Evolutionary conservation across 208 protist species (phyloP).

Genomic region (Leishmania aethiopica): DNA sequence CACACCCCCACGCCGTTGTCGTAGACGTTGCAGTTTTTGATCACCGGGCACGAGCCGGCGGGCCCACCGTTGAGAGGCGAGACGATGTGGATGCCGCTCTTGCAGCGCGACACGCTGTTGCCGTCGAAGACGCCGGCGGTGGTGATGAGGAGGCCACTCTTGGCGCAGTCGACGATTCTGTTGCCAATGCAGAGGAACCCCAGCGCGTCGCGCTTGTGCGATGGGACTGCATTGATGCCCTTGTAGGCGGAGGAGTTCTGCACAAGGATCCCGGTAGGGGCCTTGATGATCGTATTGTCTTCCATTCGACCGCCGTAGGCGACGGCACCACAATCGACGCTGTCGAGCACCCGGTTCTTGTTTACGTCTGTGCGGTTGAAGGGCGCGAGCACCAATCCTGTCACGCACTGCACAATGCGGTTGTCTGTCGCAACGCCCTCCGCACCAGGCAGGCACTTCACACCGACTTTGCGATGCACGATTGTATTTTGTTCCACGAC

Average conservation of each 20-base stretch:
- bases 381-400: slow-evolving; percentile 50
- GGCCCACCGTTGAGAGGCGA: slow-evolving; percentile 14
- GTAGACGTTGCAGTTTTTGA: slow-evolving; percentile 64
- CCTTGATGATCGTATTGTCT: slow-evolving; percentile 64
- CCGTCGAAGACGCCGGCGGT: slow-evolving; percentile 54
- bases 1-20: slow-evolving; percentile 63
- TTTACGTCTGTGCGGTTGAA: slow-evolving; percentile 54
- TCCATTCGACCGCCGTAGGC: slow-evolving; percentile 67
- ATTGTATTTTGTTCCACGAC: slow-evolving; percentile 56
- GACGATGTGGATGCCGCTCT: slow-evolving; percentile 56
- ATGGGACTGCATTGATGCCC: slow-evolving; percentile 58
- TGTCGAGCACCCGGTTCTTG: slow-evolving; percentile 57
- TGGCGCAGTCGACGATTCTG: slow-evolving; percentile 53
- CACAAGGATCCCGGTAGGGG: slow-evolving; percentile 57
- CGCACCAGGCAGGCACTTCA: slow-evolving; percentile 48
- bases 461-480: slow-evolving; percentile 36
- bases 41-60: slow-evolving; percentile 17
- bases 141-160: slow-evolving; percentile 61
- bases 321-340: slow-evolving; percentile 57
- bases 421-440: slow-evolving; percentile 54
- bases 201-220: slow-evolving; percentile 38
- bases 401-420: slow-evolving; percentile 46
- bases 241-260: slow-evolving; percentile 59
- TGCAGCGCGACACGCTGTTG: slow-evolving; percentile 72
- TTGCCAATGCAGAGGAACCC: slow-evolving; percentile 56